These are phyloP conservation scores for Xylaria intraflava DNA, from an alignment of 495 filamentous ascomycete species.

Conservation along the genomic window DNA sequence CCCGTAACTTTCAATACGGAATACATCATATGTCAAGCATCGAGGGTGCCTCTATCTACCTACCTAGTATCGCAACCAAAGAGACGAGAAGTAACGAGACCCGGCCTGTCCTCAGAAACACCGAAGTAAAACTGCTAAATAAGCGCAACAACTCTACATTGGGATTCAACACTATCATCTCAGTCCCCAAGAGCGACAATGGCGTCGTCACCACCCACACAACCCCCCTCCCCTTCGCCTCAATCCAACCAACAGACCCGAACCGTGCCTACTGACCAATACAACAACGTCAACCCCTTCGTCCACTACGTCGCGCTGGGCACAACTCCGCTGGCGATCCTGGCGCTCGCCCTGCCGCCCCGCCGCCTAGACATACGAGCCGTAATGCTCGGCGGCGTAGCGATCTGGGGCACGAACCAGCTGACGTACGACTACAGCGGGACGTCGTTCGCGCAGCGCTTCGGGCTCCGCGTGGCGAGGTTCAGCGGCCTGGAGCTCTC, in stretches of 20 bases:
- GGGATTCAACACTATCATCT: not conserved
- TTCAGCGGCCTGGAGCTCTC: conserved; percentile 33
- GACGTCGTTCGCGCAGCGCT: conserved; percentile 39
- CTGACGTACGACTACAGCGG: conserved; percentile 57
- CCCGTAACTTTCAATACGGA: not conserved
- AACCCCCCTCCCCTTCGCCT: conserved; percentile 3
- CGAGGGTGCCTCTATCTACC: too few species aligned
- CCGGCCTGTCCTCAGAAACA: too few species aligned
- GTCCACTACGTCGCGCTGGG: conserved; percentile 54
- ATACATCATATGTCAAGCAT: too few species aligned
- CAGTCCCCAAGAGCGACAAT: not conserved
- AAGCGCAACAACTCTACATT: too few species aligned
- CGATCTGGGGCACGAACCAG: conserved; percentile 59
- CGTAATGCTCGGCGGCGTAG: conserved; percentile 53
- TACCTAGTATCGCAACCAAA: not conserved
- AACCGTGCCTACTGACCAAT: not conserved
- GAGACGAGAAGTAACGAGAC: not conserved
- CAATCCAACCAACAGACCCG: conserved; percentile 2
- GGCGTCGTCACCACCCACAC: conserved; percentile 1
- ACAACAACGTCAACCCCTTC: conserved; percentile 31
- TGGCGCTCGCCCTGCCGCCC: conserved; percentile 68
- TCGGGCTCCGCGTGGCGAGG: conserved; percentile 28
- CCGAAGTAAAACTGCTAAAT: too few species aligned
- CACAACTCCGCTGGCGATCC: conserved; percentile 61
- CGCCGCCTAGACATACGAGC: conserved; percentile 69